phyloP scores from a whole-genome alignment of 2,329 filamentous ascomycete genomes.

The Rachicladosporium sp. region DNA sequence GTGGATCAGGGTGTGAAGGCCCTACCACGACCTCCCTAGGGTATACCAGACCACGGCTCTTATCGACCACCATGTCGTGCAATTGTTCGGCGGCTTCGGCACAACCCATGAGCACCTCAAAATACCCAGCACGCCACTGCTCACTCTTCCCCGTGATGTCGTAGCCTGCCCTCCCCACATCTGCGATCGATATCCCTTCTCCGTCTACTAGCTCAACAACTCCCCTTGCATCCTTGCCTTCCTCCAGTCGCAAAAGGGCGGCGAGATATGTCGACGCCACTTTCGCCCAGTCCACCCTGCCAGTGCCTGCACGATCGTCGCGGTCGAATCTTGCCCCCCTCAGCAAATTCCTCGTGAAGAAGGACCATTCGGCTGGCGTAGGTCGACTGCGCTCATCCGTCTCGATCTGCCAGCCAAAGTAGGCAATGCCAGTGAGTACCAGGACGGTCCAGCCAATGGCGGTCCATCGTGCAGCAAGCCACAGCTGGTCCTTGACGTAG shows the following conservation, averaged over 20 bases:
- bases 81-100: slow-evolving; percentile 68
- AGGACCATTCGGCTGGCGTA: slow-evolving; percentile 71
- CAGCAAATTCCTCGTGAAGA: slow-evolving; percentile 54
- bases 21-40: slow-evolving; percentile 64
- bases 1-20: slow-evolving; percentile 70
- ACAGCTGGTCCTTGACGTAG: slow-evolving; percentile 59
- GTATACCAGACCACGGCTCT: slow-evolving; percentile 52
- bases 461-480: slow-evolving; percentile 56
- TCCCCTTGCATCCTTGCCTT: slow-evolving; percentile 57
- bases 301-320: slow-evolving; percentile 45
- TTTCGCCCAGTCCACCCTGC: slow-evolving; percentile 55
- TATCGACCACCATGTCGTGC: slow-evolving; percentile 66
- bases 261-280: slow-evolving; percentile 49
- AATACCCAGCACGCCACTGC: slow-evolving; percentile 77
- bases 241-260: slow-evolving; percentile 56
- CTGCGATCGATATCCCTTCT: slow-evolving; percentile 30
- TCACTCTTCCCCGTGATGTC: slow-evolving; percentile 68
- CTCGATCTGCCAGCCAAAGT: slow-evolving; percentile 60
- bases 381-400: slow-evolving; percentile 62
- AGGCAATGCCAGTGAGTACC: slow-evolving; percentile 47
- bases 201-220: slow-evolving; percentile 34
- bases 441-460: slow-evolving; percentile 53
- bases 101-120: slow-evolving; percentile 64
- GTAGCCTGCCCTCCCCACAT: slow-evolving; percentile 44
- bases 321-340: slow-evolving; percentile 40